Percentiles rank a stretch among this genome's conserved stretches.
Conservation (phyloP, 345 rosid genomes). For the Aquilaria malaccensis region DNA sequence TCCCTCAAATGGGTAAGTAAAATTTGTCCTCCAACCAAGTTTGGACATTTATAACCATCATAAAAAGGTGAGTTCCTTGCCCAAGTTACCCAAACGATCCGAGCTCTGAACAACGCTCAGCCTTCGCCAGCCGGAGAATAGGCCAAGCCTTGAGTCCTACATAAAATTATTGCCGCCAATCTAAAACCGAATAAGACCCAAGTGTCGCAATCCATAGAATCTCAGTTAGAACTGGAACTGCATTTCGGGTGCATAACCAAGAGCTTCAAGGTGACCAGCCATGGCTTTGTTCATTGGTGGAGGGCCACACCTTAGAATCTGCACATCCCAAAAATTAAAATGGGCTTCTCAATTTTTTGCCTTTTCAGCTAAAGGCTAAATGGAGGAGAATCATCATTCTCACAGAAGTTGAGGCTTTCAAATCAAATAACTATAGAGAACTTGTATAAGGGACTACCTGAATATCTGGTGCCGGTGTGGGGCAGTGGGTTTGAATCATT, state of each 20-base stretch:
- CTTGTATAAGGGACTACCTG: conserved; percentile 22
- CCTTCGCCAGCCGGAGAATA: too few relatives aligned
- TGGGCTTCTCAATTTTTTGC: not conserved
- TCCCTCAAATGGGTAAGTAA: too few relatives aligned
- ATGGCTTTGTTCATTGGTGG: conserved; percentile 67
- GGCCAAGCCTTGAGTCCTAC: too few relatives aligned
- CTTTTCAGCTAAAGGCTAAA: not conserved
- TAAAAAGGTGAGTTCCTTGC: too few relatives aligned
- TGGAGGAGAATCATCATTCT: too few relatives aligned
- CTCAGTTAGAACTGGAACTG: conserved; percentile 51
- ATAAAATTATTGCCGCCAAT: too few relatives aligned
- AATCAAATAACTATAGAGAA: not conserved
- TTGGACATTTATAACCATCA: too few relatives aligned
- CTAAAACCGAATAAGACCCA: too few relatives aligned
- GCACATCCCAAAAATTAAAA: conserved; percentile 1
- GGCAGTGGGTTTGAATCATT: conserved; percentile 49
- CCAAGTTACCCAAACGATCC: too few relatives aligned
- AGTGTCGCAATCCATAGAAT: not conserved
- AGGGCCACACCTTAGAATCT: conserved; percentile 59
- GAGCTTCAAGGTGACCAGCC: conserved; percentile 48
- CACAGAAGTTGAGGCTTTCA: not conserved
- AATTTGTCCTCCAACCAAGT: too few relatives aligned
- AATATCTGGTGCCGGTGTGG: conserved; percentile 47
- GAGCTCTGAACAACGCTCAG: too few relatives aligned
- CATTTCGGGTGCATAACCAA: conserved; percentile 50